phyloP scores from a whole-genome alignment of 805 yeast genomes.

The Saccharomycopsis fermentans region DNA sequence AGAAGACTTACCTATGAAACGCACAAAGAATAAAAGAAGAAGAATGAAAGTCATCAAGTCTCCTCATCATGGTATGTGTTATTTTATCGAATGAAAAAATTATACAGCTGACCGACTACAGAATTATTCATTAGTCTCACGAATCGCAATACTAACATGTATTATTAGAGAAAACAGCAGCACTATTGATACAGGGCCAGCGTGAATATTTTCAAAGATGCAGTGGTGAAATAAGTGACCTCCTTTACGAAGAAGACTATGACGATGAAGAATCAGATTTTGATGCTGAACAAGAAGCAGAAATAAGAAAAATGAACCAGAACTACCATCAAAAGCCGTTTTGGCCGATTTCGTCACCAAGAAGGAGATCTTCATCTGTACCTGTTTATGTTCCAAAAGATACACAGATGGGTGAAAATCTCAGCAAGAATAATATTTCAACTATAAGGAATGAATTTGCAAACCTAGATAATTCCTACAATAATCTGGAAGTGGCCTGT shows the following conservation, averaged over 20 bases:
- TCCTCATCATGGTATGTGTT: neutral
- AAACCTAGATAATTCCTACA: neutral
- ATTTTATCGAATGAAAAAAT: too few relatives aligned
- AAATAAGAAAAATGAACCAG: neutral
- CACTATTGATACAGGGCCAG: slow-evolving; percentile 9
- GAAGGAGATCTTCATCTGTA: neutral
- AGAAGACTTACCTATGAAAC: neutral
- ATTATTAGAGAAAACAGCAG: slow-evolving; percentile 12
- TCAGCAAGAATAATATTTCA: neutral
- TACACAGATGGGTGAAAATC: neutral
- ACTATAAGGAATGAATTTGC: neutral
- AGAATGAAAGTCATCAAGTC: neutral
- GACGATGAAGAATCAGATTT: neutral
- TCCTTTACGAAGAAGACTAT: neutral
- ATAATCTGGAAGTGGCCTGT: neutral
- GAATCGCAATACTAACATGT: neutral
- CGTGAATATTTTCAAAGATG: slow-evolving; percentile 5
- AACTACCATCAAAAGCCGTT: slow-evolving; percentile 7
- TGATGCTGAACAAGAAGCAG: neutral
- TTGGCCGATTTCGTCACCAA: slow-evolving; percentile 2
- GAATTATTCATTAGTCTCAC: too few relatives aligned
- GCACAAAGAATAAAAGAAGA: neutral
- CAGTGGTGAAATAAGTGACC: neutral
- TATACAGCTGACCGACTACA: too few relatives aligned
- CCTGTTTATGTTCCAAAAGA: neutral